Conservation (phyloP, 108 stramenopile genomes). For the Fistulifera solaris region DNA sequence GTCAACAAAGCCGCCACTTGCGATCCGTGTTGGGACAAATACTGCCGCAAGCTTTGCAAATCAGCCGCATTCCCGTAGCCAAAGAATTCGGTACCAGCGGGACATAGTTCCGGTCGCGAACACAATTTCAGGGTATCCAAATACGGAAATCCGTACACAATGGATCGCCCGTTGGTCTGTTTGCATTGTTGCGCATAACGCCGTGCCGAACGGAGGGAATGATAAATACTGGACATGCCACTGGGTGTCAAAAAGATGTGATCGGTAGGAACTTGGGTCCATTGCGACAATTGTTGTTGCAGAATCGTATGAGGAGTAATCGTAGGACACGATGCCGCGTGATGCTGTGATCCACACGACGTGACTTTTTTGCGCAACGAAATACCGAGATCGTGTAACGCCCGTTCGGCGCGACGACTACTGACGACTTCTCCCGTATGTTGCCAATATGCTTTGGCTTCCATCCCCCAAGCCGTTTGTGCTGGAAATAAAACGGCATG, state of each 20-base stretch:
- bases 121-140: conserved; percentile 68
- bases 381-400: conserved; percentile 16
- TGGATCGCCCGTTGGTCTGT: conserved; percentile 28
- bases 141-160: conserved; percentile 72
- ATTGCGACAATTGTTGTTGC: conserved; percentile 26
- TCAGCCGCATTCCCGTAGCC: conserved; percentile 47
- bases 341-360: conserved; percentile 5
- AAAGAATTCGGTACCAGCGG: conserved; percentile 53
- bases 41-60: conserved; percentile 24
- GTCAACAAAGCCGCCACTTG: conserved; percentile 39
- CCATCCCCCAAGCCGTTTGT: conserved; percentile 32
- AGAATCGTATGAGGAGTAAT: conserved; percentile 4
- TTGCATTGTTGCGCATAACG: conserved; percentile 10
- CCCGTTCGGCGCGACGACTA: conserved; percentile 36
- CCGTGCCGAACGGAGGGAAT: conserved; percentile 32
- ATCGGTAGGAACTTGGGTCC: conserved; percentile 29
- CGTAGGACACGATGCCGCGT: conserved; percentile 1
- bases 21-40: conserved; percentile 13
- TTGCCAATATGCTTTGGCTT: conserved; percentile 73
- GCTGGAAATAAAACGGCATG: conserved; percentile 57
- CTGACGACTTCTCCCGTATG: conserved; percentile 60
- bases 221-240: conserved; percentile 58
- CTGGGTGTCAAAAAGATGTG: conserved; percentile 38
- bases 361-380: conserved; percentile 22
- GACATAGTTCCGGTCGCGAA: conserved; percentile 42